Percentiles rank a stretch among this genome's conserved stretches.
These are phyloP conservation scores for Penicillium crystallinum DNA, from an alignment of 495 filamentous ascomycete species.

Conservation along the genomic window DNA sequence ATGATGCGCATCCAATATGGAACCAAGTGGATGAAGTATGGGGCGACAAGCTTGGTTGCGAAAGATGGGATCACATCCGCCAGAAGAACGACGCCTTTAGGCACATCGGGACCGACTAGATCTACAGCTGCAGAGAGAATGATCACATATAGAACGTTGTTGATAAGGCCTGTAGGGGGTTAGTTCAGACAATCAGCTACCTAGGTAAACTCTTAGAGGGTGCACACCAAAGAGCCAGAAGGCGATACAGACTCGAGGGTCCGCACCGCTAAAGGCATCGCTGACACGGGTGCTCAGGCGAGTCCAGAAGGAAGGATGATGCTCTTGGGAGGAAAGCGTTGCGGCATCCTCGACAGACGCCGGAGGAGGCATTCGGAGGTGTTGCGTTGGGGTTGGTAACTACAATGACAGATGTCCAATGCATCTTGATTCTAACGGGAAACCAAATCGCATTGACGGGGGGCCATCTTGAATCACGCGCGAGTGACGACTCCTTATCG, in stretches of 20 bases:
- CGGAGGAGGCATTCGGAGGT: constrained; percentile 10
- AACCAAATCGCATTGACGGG: neutral
- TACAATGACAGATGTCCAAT: constrained; percentile 18
- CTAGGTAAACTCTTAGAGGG: neutral
- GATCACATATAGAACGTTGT: constrained; percentile 97
- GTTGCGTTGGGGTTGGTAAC: constrained; percentile 1
- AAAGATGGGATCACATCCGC: constrained; percentile 89
- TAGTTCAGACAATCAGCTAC: neutral
- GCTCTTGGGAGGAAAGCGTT: constrained; percentile 65
- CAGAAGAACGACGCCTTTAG: constrained; percentile 88
- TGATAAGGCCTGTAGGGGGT: constrained; percentile 72
- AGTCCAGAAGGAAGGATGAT: constrained; percentile 64
- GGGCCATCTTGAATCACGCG: neutral
- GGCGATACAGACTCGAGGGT: constrained; percentile 67
- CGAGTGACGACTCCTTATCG: constrained; percentile 11
- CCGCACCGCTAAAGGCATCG: constrained; percentile 58
- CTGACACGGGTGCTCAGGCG: constrained; percentile 61
- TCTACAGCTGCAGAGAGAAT: constrained; percentile 95
- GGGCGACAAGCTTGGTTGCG: constrained; percentile 77
- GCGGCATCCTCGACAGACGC: constrained; percentile 17
- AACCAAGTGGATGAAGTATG: constrained; percentile 86
- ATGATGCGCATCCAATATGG: constrained; percentile 74
- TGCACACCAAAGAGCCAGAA: constrained; percentile 89
- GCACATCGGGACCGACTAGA: constrained; percentile 77
- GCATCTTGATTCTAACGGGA: too few relatives aligned